Evolutionary conservation across 2,329 filamentous ascomycete genomes (phyloP).

Genomic region (Phialemonium atrogriseum): DNA sequence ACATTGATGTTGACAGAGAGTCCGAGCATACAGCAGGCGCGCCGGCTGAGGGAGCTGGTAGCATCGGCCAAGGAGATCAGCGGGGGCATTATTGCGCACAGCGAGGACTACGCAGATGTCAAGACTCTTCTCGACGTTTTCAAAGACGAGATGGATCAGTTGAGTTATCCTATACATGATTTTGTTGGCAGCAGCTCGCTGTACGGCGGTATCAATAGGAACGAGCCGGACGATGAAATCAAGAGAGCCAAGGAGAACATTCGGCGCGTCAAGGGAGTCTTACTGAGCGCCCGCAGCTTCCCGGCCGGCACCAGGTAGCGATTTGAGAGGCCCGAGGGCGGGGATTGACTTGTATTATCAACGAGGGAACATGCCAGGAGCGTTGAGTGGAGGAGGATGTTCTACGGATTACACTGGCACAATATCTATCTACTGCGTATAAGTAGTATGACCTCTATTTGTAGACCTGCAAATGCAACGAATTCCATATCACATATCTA

Average conservation of each 20-base stretch:
- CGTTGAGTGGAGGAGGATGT: too few relatives aligned
- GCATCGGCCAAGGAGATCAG: constrained; percentile 33
- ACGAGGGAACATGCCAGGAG: too few relatives aligned
- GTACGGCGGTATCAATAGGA: constrained; percentile 33
- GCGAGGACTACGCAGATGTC: constrained; percentile 41
- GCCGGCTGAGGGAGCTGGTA: constrained; percentile 33
- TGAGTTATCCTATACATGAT: constrained; percentile 40
- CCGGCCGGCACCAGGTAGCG: constrained; percentile 34
- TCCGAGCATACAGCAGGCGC: constrained; percentile 28
- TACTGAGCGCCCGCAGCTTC: constrained; percentile 68
- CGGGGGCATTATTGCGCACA: constrained; percentile 33
- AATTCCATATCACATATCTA: too few relatives aligned
- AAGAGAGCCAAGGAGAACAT: constrained; percentile 67
- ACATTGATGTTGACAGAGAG: too few relatives aligned
- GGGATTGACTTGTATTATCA: too few relatives aligned
- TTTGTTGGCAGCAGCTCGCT: constrained; percentile 29
- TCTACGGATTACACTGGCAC: too few relatives aligned
- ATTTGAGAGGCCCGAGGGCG: neutral
- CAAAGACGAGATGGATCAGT: constrained; percentile 55
- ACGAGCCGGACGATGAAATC: constrained; percentile 61
- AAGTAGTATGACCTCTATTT: too few relatives aligned
- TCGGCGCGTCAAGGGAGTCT: constrained; percentile 67
- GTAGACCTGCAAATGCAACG: too few relatives aligned
- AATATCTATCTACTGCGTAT: too few relatives aligned
- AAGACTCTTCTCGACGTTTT: constrained; percentile 49